Evolutionary conservation across 352 stramenopile species (phyloP).

Genomic region (Globisporangium abappressorium): DNA sequence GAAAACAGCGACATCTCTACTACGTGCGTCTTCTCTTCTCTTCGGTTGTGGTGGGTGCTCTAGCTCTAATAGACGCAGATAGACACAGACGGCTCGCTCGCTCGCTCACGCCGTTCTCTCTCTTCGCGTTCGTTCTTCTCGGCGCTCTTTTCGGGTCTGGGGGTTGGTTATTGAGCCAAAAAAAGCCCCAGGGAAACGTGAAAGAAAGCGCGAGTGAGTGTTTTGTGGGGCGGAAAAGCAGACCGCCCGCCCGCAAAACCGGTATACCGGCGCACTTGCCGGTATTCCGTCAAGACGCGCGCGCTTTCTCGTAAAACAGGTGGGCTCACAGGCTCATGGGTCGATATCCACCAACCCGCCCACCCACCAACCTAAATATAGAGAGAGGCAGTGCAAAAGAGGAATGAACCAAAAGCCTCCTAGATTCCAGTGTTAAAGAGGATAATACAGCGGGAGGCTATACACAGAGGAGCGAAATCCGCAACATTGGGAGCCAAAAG

Average conservation of each 20-base stretch:
- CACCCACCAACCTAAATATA: background rate
- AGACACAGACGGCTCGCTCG: no score
- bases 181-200: background rate
- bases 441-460: background rate
- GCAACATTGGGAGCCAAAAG: background rate
- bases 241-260: no score
- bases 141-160: background rate
- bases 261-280: no score
- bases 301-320: background rate
- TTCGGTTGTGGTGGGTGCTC: background rate
- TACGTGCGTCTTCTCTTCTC: no score
- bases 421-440: background rate
- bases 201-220: background rate
- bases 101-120: background rate
- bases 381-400: background rate
- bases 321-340: background rate
- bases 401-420: background rate
- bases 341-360: background rate
- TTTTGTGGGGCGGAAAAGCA: background rate
- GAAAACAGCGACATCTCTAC: constrained; percentile 78
- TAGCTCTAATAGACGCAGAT: background rate
- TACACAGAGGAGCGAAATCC: background rate
- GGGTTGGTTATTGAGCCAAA: background rate
- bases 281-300: background rate
- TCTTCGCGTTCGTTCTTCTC: background rate